These are phyloP conservation scores for Exophiala lecanii-corni DNA, from an alignment of 2,329 filamentous ascomycete genomes.

Conservation along the genomic window DNA sequence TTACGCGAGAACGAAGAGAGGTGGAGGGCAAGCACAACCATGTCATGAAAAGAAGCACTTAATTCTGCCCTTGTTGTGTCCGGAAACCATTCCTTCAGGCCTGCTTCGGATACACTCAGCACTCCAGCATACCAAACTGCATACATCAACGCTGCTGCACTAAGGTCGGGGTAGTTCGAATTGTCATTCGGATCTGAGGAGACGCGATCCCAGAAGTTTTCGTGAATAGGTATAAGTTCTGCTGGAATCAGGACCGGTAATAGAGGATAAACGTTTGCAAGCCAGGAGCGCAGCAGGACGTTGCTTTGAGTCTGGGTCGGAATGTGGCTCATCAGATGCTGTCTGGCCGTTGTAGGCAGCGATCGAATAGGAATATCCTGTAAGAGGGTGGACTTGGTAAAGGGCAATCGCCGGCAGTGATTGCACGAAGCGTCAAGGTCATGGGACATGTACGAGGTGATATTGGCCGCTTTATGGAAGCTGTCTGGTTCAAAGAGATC, in stretches of 20 bases:
- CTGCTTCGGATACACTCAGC: slow-evolving; percentile 39
- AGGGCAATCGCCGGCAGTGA: slow-evolving; percentile 29
- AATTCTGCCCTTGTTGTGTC: slow-evolving; percentile 30
- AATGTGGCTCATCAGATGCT: slow-evolving; percentile 39
- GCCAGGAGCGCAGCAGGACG: slow-evolving; percentile 44
- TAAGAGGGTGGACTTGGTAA: slow-evolving; percentile 36
- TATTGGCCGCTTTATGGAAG: slow-evolving; percentile 17
- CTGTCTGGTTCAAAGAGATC: slow-evolving; percentile 11
- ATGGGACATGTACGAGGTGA: background rate
- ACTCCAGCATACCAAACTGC: slow-evolving; percentile 48
- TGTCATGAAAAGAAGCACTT: slow-evolving; percentile 38
- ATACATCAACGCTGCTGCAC: slow-evolving; percentile 42
- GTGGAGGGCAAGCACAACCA: slow-evolving; percentile 40
- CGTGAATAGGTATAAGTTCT: slow-evolving; percentile 38
- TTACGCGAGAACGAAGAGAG: slow-evolving; percentile 43
- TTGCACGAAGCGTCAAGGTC: slow-evolving; percentile 10
- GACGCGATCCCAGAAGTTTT: slow-evolving; percentile 40
- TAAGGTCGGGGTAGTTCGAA: slow-evolving; percentile 36
- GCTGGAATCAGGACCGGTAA: slow-evolving; percentile 43
- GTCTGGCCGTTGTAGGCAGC: slow-evolving; percentile 32
- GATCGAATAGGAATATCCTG: slow-evolving; percentile 34
- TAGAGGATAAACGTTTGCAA: slow-evolving; percentile 44
- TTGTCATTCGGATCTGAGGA: slow-evolving; percentile 32
- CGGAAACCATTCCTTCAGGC: slow-evolving; percentile 23
- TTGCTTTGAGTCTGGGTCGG: slow-evolving; percentile 43